A percentile compares a stretch with the other conserved stretches of the same genome.
Evolutionary conservation across 345 rosid genomes (phyloP).

Genomic region (Bruguiera sexangula): DNA sequence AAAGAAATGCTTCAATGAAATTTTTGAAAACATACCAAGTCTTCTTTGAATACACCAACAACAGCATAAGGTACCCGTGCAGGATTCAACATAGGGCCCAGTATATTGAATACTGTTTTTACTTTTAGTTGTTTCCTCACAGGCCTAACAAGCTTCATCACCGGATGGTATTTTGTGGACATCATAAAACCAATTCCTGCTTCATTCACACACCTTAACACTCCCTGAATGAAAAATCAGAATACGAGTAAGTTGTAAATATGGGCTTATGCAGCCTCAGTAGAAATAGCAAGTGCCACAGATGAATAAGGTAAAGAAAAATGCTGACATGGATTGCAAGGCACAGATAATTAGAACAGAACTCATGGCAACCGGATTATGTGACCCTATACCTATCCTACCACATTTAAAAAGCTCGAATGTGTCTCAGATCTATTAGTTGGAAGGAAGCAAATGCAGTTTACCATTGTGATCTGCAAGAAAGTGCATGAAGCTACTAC

Average conservation of each 20-base stretch:
- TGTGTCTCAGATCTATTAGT: not conserved
- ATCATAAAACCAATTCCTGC: constrained; percentile 92
- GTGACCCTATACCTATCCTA: too few species aligned
- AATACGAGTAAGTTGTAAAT: too few species aligned
- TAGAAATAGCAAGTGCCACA: not conserved
- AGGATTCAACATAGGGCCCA: constrained; percentile 96
- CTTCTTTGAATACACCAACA: constrained; percentile 74
- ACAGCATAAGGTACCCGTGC: constrained; percentile 74
- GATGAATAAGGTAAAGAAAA: not conserved
- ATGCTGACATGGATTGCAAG: not conserved
- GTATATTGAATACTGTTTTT: constrained; percentile 75
- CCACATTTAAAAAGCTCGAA: not conserved
- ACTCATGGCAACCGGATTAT: too few species aligned
- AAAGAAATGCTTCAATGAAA: too few species aligned
- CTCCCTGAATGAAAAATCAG: constrained; percentile 37
- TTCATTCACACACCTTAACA: constrained; percentile 73
- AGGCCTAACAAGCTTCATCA: constrained; percentile 66
- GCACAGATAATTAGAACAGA: not conserved
- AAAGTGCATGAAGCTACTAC: too few species aligned
- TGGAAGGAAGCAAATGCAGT: not conserved
- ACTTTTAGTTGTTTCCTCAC: constrained; percentile 81
- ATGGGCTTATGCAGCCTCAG: not conserved
- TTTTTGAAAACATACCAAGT: constrained; percentile 45
- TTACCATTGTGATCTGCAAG: too few species aligned
- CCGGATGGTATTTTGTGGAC: constrained; percentile 85